phyloP scores from a whole-genome alignment of 2,329 filamentous ascomycete species.

The Aspergillus clavatus region DNA sequence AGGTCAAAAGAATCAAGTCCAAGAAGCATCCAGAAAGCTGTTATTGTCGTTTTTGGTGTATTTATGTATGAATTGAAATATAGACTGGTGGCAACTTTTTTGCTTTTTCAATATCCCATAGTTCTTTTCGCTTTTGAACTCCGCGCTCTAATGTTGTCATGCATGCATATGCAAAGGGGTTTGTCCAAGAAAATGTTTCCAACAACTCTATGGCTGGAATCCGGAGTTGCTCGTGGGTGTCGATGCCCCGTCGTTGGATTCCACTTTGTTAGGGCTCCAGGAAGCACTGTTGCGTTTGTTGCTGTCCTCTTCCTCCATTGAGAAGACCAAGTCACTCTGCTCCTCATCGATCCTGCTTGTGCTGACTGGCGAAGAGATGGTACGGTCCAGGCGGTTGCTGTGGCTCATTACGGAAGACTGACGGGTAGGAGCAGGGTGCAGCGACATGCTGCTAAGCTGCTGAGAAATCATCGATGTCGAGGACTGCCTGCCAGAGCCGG shows the following conservation, averaged over 20 bases:
- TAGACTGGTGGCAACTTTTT: slow-evolving; percentile 10
- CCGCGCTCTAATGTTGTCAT: slow-evolving; percentile 14
- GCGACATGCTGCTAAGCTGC: slow-evolving; percentile 45
- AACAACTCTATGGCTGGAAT: slow-evolving; percentile 15
- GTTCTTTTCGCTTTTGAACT: slow-evolving; percentile 16
- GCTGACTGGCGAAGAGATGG: slow-evolving; percentile 43
- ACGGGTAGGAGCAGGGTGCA: slow-evolving; percentile 40
- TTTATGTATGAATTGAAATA: slow-evolving; percentile 8
- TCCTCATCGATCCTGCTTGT: slow-evolving; percentile 47
- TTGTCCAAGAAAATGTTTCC: not conserved
- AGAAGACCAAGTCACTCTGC: slow-evolving; percentile 45
- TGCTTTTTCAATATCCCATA: slow-evolving; percentile 16
- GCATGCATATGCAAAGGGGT: slow-evolving; percentile 1
- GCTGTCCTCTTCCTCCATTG: slow-evolving; percentile 49
- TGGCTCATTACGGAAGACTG: slow-evolving; percentile 29
- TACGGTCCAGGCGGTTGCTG: slow-evolving; percentile 40
- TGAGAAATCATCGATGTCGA: slow-evolving; percentile 60
- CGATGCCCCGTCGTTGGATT: slow-evolving; percentile 25
- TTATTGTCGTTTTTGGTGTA: slow-evolving; percentile 13
- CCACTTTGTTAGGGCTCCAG: slow-evolving; percentile 33
- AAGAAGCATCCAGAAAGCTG: slow-evolving; percentile 1
- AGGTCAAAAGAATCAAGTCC: not conserved
- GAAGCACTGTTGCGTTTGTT: slow-evolving; percentile 38
- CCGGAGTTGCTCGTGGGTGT: slow-evolving; percentile 15
- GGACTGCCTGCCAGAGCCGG: slow-evolving; percentile 53